Percentiles rank a stretch among this genome's conserved stretches.
Conservation (phyloP, 2,329 filamentous ascomycete genomes). For the Talaromyces piceae region DNA sequence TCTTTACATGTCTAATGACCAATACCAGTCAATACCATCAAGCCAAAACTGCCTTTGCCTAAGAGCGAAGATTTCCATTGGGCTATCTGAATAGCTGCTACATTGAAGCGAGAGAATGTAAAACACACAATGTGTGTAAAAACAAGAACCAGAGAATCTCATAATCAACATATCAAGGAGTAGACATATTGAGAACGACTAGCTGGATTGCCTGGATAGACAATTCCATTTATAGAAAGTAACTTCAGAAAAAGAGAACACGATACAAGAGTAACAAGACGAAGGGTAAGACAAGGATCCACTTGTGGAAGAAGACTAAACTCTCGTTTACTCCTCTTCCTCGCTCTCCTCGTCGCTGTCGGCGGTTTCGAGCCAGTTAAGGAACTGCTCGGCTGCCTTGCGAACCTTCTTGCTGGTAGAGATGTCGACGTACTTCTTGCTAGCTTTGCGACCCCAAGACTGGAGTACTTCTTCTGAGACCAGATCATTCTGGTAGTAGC, state of each 20-base stretch:
- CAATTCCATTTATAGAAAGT: too few relatives aligned
- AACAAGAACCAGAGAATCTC: conserved; percentile 1
- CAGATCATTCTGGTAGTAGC: conserved; percentile 86
- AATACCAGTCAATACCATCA: too few relatives aligned
- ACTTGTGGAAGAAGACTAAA: background rate
- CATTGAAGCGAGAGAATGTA: background rate
- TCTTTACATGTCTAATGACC: too few relatives aligned
- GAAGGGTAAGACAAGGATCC: background rate
- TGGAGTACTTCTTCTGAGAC: conserved; percentile 80
- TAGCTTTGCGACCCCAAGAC: conserved; percentile 88
- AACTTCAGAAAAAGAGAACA: too few relatives aligned
- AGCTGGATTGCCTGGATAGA: too few relatives aligned
- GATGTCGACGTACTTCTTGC: conserved; percentile 96
- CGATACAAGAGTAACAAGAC: conserved; percentile 1
- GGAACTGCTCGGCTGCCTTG: conserved; percentile 87
- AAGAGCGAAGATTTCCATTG: background rate
- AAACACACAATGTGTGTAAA: background rate
- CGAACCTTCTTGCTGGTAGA: conserved; percentile 88
- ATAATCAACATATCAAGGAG: background rate
- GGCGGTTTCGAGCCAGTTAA: conserved; percentile 86
- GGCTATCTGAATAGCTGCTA: background rate
- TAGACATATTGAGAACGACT: too few relatives aligned
- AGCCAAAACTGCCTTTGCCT: background rate
- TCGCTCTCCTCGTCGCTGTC: conserved; percentile 62
- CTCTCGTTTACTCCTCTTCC: conserved; percentile 44